Evolutionary conservation across 805 yeast species (phyloP).

Genomic region (Wickerhamiella azyma): DNA sequence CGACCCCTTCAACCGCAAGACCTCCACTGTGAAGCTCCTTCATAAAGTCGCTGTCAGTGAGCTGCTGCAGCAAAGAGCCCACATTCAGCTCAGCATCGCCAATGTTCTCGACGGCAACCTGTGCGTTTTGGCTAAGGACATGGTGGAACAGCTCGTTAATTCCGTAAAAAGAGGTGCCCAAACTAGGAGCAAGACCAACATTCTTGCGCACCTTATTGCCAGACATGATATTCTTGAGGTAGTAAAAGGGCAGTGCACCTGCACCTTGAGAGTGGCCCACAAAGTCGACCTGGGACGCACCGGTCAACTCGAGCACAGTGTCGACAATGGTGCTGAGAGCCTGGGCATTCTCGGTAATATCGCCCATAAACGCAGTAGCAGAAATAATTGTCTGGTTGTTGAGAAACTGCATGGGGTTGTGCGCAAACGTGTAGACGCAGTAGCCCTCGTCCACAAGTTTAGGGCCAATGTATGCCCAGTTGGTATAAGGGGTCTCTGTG

Average conservation of each 20-base stretch:
- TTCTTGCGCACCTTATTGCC: constrained; percentile 2
- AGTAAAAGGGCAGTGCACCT: constrained; percentile 4
- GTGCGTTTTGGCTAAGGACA: neutral
- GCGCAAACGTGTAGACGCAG: constrained; percentile 4
- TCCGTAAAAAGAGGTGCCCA: neutral
- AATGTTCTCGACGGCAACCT: neutral
- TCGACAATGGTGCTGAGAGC: neutral
- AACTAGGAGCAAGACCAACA: constrained; percentile 1
- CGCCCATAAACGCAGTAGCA: neutral
- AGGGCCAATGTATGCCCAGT: constrained; percentile 1
- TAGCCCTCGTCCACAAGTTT: constrained; percentile 1
- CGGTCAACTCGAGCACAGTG: constrained; percentile 1
- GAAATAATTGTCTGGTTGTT: neutral
- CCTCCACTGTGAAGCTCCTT: constrained; percentile 2
- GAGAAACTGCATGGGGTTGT: neutral
- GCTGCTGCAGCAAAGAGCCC: neutral
- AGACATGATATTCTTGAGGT: constrained; percentile 1
- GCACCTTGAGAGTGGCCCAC: constrained; percentile 8
- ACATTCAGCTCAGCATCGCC: neutral
- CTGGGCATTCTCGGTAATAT: neutral
- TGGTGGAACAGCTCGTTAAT: neutral
- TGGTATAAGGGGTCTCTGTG: constrained; percentile 1
- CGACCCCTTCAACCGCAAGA: constrained; percentile 2
- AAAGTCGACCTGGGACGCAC: neutral
- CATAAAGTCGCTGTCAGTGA: neutral